phyloP scores from a whole-genome alignment of 2,329 filamentous ascomycete genomes.

The Escovopsis sp. region DNA sequence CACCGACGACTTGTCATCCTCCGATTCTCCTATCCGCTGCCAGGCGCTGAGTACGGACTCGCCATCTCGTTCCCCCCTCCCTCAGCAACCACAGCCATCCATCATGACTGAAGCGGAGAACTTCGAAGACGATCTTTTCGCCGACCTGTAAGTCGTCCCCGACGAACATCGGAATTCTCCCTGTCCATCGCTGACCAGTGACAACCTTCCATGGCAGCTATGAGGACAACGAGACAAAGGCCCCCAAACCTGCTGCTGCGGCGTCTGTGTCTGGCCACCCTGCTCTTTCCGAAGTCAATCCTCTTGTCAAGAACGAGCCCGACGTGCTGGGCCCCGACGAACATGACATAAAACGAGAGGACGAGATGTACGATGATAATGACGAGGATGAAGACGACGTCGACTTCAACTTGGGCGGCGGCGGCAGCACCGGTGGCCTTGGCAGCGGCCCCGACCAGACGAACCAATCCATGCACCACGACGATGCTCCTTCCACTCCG shows the following conservation, averaged over 20 bases:
- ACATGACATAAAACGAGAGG: conserved; percentile 10
- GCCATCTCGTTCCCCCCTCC: too few relatives aligned
- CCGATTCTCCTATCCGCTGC: too few relatives aligned
- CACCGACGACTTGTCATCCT: too few relatives aligned
- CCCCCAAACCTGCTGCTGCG: conserved; percentile 23
- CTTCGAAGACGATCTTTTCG: conserved; percentile 88
- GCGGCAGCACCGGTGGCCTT: conserved; percentile 2
- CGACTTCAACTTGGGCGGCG: conserved; percentile 40
- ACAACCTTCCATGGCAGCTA: conserved; percentile 31
- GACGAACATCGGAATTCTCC: too few relatives aligned
- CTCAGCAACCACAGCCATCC: too few relatives aligned
- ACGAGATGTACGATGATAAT: conserved; percentile 26
- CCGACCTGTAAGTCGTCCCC: conserved; percentile 60
- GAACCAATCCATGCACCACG: conserved; percentile 10
- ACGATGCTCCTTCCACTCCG: conserved; percentile 17
- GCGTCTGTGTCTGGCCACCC: conserved; percentile 16
- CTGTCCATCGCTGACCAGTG: not conserved
- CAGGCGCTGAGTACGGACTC: too few relatives aligned
- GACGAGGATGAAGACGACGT: conserved; percentile 42
- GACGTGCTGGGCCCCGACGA: conserved; percentile 7
- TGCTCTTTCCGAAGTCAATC: conserved; percentile 8
- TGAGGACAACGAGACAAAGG: conserved; percentile 48
- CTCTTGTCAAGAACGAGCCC: conserved; percentile 2
- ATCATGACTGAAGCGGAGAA: conserved; percentile 67
- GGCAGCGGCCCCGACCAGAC: conserved; percentile 3